phyloP scores from a whole-genome alignment of 306 rosid species.

The Citrullus amarus region DNA sequence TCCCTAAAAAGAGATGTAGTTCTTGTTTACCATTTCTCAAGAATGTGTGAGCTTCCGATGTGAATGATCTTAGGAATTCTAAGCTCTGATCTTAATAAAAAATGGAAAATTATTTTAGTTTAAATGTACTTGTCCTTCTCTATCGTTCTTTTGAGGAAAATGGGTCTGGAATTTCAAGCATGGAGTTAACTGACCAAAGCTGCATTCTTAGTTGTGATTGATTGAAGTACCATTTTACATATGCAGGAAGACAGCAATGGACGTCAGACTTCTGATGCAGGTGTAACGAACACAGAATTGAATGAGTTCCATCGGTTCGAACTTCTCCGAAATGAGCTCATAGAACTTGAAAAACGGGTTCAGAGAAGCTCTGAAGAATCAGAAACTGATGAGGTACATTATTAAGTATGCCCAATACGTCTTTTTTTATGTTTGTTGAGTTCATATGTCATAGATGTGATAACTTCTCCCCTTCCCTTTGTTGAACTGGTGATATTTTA shows the following conservation, averaged over 20 bases:
- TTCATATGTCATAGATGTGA: background rate
- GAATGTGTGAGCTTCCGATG: background rate
- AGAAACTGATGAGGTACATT: conserved; percentile 51
- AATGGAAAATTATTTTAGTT: no score
- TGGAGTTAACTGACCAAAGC: background rate
- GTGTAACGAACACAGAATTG: conserved; percentile 36
- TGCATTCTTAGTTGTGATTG: background rate
- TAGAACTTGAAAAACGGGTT: conserved; percentile 79
- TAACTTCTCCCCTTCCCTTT: background rate
- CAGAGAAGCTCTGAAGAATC: conserved; percentile 69
- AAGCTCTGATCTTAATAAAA: background rate
- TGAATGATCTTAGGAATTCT: background rate
- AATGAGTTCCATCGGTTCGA: conserved; percentile 79
- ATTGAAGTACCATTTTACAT: conserved; percentile 4
- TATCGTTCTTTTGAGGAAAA: background rate
- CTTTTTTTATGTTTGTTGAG: background rate
- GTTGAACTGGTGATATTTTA: background rate
- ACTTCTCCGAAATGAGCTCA: conserved; percentile 64
- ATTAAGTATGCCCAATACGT: conserved; percentile 1
- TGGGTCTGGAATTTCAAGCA: background rate
- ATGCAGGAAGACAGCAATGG: conserved; percentile 50
- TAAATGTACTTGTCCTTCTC: background rate
- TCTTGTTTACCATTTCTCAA: background rate
- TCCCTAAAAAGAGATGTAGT: background rate
- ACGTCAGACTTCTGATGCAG: conserved; percentile 36